phyloP scores from a whole-genome alignment of 1,284 basidiomycete species.

The Abortiporus biennis region DNA sequence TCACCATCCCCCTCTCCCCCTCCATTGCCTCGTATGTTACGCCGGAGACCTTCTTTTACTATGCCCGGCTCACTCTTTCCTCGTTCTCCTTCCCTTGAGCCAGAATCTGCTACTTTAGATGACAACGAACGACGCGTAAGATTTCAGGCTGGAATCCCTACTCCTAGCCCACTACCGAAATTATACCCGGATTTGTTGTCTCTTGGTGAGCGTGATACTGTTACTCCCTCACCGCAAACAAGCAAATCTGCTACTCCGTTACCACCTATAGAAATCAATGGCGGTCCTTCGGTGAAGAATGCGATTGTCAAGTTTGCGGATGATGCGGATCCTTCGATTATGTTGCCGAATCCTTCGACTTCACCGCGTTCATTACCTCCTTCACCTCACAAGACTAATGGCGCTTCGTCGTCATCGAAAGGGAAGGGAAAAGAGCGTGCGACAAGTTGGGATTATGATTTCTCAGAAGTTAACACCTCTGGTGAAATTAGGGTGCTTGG shows the following conservation, averaged over 20 bases:
- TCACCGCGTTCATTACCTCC: not conserved
- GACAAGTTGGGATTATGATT: slow-evolving; percentile 11
- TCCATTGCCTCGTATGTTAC: slow-evolving; percentile 12
- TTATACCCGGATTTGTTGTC: not conserved
- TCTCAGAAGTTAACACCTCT: slow-evolving; percentile 28
- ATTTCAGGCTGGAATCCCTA: not conserved
- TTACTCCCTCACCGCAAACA: not conserved
- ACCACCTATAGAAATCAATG: slow-evolving; percentile 2
- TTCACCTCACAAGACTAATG: not conserved
- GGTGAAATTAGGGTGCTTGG: slow-evolving; percentile 43
- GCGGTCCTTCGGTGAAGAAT: slow-evolving; percentile 3
- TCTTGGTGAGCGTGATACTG: not conserved
- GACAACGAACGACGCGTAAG: not conserved
- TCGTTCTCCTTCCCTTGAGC: slow-evolving; percentile 58
- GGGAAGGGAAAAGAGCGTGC: slow-evolving; percentile 50
- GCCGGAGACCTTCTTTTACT: slow-evolving; percentile 35
- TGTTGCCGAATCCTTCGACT: slow-evolving; percentile 3
- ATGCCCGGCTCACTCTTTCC: slow-evolving; percentile 79
- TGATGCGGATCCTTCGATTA: slow-evolving; percentile 6
- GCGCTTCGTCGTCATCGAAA: slow-evolving; percentile 6
- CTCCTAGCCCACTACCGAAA: not conserved
- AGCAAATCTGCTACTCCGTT: not conserved
- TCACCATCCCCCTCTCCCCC: slow-evolving; percentile 27
- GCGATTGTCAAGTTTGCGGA: not conserved
- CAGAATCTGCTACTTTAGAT: slow-evolving; percentile 29